These are phyloP conservation scores for Nepenthes mirabilis DNA, from an alignment of 148 eudicot genomes.

Conservation along the genomic window DNA sequence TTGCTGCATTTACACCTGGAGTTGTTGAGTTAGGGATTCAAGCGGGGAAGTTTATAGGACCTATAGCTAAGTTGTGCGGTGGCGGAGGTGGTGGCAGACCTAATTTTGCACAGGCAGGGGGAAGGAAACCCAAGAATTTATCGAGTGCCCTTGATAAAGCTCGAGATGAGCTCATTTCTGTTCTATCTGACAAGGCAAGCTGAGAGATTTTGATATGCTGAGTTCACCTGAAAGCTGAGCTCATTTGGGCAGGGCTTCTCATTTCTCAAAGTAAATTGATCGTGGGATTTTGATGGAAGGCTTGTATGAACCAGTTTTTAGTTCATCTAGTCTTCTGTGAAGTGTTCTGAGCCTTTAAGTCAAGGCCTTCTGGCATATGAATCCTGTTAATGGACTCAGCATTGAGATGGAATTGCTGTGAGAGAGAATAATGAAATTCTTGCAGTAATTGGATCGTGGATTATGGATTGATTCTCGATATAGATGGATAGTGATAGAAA, in stretches of 20 bases:
- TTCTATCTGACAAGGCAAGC: slow-evolving; percentile 40
- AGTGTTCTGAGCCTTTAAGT: too few species aligned
- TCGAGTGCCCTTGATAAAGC: slow-evolving; percentile 66
- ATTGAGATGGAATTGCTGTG: too few species aligned
- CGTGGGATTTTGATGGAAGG: too few species aligned
- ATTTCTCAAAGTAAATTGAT: not conserved
- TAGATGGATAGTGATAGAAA: too few species aligned
- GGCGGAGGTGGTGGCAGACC: slow-evolving; percentile 97
- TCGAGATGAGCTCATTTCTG: slow-evolving; percentile 41
- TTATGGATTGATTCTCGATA: too few species aligned
- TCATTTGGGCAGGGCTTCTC: not conserved
- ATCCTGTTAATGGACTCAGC: too few species aligned
- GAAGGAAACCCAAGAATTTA: slow-evolving; percentile 76
- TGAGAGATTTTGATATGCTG: slow-evolving; percentile 12
- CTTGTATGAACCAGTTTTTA: too few species aligned
- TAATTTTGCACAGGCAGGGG: slow-evolving; percentile 94
- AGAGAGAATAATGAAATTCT: too few species aligned
- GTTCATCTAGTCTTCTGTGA: too few species aligned
- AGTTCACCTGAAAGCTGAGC: too few species aligned
- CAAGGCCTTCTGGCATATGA: too few species aligned
- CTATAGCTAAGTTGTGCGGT: slow-evolving; percentile 83
- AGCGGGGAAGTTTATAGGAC: slow-evolving; percentile 86
- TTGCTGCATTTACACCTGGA: slow-evolving; percentile 80
- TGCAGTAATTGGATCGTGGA: too few species aligned
- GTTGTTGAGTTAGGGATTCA: slow-evolving; percentile 63